Base-by-base conservation (phyloP, 192 early-diverging fungal genomes). In the Podochytrium sp. region DNA sequence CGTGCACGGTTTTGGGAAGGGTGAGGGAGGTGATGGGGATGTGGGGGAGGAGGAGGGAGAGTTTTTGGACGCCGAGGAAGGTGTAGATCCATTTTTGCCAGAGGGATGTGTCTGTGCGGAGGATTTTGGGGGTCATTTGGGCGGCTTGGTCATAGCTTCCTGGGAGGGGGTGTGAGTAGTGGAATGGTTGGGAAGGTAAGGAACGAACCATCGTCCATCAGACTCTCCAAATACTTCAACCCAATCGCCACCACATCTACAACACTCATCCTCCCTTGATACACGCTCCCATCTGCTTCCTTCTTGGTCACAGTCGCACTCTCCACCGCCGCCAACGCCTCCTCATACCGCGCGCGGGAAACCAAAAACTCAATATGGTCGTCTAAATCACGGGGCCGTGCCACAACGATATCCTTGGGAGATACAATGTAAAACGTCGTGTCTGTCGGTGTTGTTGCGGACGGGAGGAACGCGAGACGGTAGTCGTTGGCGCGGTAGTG, bases 401-500 rank as follows among this genome's bases (percentile, higher is more conserved):
- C 96, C 3, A 92, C 83, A 25, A 99, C 88, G 32, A 98, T 87
- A 81, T 98, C 95, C 78, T 96, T 97, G 2, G 98, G 98, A 20
- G 93, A 94, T 35, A 95, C 84, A 18, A 99, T 87, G 74, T 95
- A 98, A 79, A 94, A 98, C 67, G 92, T 89, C 57, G 92, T 89
- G 50, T 97, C 92, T 2, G 75, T 37, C 3, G 76, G 60, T 23
- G 67, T 79, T 12, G 69, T 43, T 29, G 33, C 18, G 3, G 51
- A 74, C 25, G 72, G 57, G 42, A 76, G 49, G 58, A 63, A 74
- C n/a, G 56, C 64, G 47, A 99, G 85, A 25, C 87, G 86, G 77
- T 99, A 99, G 75, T 99, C 96, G 74, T 98, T 97, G 42, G 95
- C 91, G 76, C 94, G 92, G 75, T 94, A 94, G 43, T 93, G 86